Percentiles rank a stretch among this genome's conserved stretches.
Evolutionary conservation across 1,284 basidiomycete species (phyloP).

Genomic region (Naganishia liquefaciens): DNA sequence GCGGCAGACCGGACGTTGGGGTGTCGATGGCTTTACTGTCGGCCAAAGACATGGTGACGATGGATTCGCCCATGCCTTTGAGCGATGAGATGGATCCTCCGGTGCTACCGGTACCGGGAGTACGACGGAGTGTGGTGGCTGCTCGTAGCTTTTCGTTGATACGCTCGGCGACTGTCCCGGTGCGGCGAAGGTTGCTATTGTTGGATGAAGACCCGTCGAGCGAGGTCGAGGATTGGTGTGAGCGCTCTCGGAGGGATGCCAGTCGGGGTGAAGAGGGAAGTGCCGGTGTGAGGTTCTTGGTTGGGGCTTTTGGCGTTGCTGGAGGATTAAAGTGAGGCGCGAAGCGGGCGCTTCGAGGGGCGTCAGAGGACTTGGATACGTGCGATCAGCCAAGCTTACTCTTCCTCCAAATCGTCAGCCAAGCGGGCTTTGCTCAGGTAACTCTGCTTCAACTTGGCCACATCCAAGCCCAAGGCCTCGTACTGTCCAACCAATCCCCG

Average conservation of each 20-base stretch:
- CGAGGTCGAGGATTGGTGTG: slow-evolving; percentile 36
- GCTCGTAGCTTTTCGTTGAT: slow-evolving; percentile 52
- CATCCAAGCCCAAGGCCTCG: slow-evolving; percentile 60
- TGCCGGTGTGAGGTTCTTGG: slow-evolving; percentile 50
- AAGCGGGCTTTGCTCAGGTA: slow-evolving; percentile 75
- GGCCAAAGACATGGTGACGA: slow-evolving; percentile 39
- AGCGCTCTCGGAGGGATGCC: slow-evolving; percentile 12
- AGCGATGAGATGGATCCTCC: slow-evolving; percentile 30
- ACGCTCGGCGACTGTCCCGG: slow-evolving; percentile 52
- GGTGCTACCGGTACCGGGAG: not conserved
- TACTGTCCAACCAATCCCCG: slow-evolving; percentile 66
- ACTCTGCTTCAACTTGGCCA: slow-evolving; percentile 60
- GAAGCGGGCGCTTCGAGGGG: slow-evolving; percentile 68
- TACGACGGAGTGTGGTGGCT: not conserved
- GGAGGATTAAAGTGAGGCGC: slow-evolving; percentile 60
- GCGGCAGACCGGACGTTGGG: slow-evolving; percentile 28
- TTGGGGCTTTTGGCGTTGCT: slow-evolving; percentile 60
- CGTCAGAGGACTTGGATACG: not conserved
- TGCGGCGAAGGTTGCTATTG: slow-evolving; percentile 10
- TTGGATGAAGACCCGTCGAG: not conserved
- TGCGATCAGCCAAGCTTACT: slow-evolving; percentile 61
- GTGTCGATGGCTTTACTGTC: slow-evolving; percentile 33
- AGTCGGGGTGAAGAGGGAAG: slow-evolving; percentile 26
- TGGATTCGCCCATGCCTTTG: slow-evolving; percentile 40
- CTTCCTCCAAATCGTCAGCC: slow-evolving; percentile 86